These are phyloP conservation scores for Knufia petricola DNA, from an alignment of 2,329 filamentous ascomycete genomes.

Conservation along the genomic window DNA sequence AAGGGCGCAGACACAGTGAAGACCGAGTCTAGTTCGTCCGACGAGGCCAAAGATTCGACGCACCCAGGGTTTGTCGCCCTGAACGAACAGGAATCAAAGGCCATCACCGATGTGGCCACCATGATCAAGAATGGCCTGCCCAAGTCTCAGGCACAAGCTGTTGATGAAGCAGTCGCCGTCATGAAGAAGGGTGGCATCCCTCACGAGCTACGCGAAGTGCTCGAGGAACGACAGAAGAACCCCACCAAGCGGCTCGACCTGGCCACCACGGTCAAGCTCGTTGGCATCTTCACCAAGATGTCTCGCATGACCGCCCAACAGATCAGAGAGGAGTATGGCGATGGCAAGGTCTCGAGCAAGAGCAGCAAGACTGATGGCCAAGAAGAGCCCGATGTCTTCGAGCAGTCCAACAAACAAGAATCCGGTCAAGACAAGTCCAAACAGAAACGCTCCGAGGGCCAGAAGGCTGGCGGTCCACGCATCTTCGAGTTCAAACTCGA, in stretches of 20 bases:
- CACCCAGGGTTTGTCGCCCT: constrained; percentile 36
- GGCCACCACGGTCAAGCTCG: constrained; percentile 51
- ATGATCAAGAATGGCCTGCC: constrained; percentile 52
- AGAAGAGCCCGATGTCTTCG: constrained; percentile 16
- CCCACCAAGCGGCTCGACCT: constrained; percentile 39
- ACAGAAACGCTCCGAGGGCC: neutral
- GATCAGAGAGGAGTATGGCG: constrained; percentile 28
- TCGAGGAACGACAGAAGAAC: constrained; percentile 43
- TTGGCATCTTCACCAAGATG: constrained; percentile 47
- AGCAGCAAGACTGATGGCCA: constrained; percentile 15
- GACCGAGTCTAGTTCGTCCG: constrained; percentile 29
- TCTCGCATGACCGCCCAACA: constrained; percentile 42
- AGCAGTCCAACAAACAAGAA: constrained; percentile 21
- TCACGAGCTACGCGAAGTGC: constrained; percentile 54
- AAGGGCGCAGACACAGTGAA: constrained; percentile 37
- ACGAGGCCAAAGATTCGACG: constrained; percentile 24
- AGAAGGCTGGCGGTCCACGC: constrained; percentile 30
- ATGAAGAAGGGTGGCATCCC: constrained; percentile 63
- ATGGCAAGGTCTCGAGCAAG: constrained; percentile 22
- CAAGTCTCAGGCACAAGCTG: constrained; percentile 47
- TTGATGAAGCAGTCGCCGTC: constrained; percentile 52
- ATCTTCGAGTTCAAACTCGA: constrained; percentile 43
- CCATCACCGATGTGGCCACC: constrained; percentile 48
- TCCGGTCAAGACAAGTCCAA: neutral
- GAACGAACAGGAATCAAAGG: constrained; percentile 46